Percentiles rank a stretch among this genome's conserved stretches.
phyloP scores from a whole-genome alignment of 2,329 filamentous ascomycete genomes.

The Neonectria hederae region DNA sequence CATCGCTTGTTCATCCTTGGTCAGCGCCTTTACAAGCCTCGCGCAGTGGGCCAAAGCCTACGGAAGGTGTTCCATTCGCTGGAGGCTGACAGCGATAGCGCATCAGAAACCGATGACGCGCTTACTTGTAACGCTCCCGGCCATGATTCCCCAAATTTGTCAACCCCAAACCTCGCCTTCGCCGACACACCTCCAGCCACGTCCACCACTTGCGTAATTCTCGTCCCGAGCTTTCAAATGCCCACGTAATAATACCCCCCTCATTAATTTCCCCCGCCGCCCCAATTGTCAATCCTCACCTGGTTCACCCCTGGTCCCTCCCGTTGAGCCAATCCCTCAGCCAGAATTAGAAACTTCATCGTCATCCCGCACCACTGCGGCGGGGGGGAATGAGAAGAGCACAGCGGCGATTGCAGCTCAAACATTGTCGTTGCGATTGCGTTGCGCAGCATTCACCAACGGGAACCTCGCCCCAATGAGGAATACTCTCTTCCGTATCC shows the following conservation, averaged over 20 bases:
- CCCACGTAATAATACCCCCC: slow-evolving; percentile 10
- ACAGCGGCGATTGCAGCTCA: not conserved
- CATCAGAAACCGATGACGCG: slow-evolving; percentile 22
- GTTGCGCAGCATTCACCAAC: slow-evolving; percentile 1
- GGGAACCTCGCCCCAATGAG: slow-evolving; percentile 57
- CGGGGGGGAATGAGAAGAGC: not conserved
- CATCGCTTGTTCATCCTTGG: not conserved
- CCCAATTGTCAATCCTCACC: not conserved
- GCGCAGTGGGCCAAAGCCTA: not conserved
- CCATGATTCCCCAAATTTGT: slow-evolving; percentile 1
- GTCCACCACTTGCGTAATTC: slow-evolving; percentile 16
- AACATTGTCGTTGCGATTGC: not conserved
- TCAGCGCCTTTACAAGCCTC: not conserved
- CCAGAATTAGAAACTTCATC: slow-evolving; percentile 34
- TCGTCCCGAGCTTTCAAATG: not conserved
- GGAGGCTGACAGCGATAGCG: slow-evolving; percentile 1
- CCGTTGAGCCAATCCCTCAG: slow-evolving; percentile 25
- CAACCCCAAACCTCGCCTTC: slow-evolving; percentile 10
- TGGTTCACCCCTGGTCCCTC: slow-evolving; percentile 11
- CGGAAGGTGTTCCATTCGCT: not conserved
- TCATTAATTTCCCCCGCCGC: not conserved
- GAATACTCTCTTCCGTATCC: slow-evolving; percentile 84
- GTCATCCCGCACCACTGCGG: slow-evolving; percentile 4
- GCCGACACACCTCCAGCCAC: not conserved
- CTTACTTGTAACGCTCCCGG: not conserved